Conservation (phyloP, 1,284 basidiomycete genomes). For the Malassezia obtusa region DNA sequence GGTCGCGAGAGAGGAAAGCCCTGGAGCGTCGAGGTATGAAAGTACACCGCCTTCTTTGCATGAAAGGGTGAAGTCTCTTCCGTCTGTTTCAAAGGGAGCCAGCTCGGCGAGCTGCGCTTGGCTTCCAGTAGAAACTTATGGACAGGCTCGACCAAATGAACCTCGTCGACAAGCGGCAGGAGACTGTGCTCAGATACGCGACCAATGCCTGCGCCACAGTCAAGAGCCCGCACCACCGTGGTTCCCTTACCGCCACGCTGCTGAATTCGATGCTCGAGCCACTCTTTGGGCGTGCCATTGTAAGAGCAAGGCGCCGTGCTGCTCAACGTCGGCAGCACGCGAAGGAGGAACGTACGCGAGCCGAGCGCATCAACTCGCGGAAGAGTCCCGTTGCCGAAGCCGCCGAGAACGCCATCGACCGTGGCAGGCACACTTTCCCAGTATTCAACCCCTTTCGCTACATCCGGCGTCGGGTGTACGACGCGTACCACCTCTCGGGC, state of each 20-base stretch:
- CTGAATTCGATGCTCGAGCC: slow-evolving; percentile 26
- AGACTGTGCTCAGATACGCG: slow-evolving; percentile 41
- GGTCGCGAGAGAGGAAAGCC: slow-evolving; percentile 34
- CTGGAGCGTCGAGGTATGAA: slow-evolving; percentile 40
- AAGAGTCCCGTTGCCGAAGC: slow-evolving; percentile 38
- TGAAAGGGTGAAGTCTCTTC: slow-evolving; percentile 28
- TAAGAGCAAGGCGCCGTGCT: slow-evolving; percentile 31
- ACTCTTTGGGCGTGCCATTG: slow-evolving; percentile 24
- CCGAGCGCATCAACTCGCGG: slow-evolving; percentile 44
- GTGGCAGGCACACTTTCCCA: slow-evolving; percentile 44
- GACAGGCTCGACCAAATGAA: slow-evolving; percentile 46
- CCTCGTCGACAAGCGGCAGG: slow-evolving; percentile 40
- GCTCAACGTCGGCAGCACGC: slow-evolving; percentile 34
- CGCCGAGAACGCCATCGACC: slow-evolving; percentile 44
- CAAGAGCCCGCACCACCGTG: slow-evolving; percentile 35
- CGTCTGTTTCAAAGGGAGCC: slow-evolving; percentile 27
- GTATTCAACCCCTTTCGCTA: slow-evolving; percentile 40
- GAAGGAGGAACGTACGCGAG: slow-evolving; percentile 40
- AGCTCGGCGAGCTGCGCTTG: slow-evolving; percentile 24
- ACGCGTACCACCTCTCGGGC: slow-evolving; percentile 16
- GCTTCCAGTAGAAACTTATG: slow-evolving; percentile 41
- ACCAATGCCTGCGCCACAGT: slow-evolving; percentile 45
- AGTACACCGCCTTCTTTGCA: slow-evolving; percentile 40
- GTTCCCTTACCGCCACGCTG: slow-evolving; percentile 31
- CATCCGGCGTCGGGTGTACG: slow-evolving; percentile 38